Evolutionary conservation across 2,329 filamentous ascomycete species (phyloP), one percentile per base, ranked within the genome.

Genomic region (Calonectria leucothoes): DNA sequence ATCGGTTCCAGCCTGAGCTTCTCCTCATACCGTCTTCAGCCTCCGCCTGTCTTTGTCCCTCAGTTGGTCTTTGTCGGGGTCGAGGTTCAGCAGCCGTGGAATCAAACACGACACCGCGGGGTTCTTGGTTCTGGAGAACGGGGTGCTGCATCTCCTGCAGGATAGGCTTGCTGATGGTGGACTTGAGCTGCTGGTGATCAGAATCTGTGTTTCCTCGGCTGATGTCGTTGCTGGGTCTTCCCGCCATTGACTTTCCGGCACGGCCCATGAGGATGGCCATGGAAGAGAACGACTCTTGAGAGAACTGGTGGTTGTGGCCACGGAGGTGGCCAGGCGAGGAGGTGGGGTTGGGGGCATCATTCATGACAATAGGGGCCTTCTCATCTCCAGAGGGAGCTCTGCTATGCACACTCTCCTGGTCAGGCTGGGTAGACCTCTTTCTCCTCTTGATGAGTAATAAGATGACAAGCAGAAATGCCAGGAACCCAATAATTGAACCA

Each of bases 401-500:
- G 72, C 83, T 83, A 77, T 84, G 84, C 57, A 86, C 82, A 49
- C 84, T 81, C 72, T 87, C 87, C 14, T 86, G 87, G 85, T 71
- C 90, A 88, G 17, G 84, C 35, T 77, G 74, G 11, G 61, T 87
- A 20, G 84, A 85, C 72, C 90, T 89, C 48, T 90, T 91, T 77
- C 90, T 81, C 25, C 82, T 82, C 52, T 83, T 80, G 14, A 86
- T 68, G 11, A 94, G 87, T 65, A 97, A 86, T 25, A 98, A 88
- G n/a, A 95, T 82, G 1, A 94, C 82, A 31, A 94, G 88, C n/a
- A 97, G 86, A 8, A 98, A 82, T 0, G 92, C 85, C 25, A 93
- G 92, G 66, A 95, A 86, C 23, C 94, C 95, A 66, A 94, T 90
- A 27, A 98, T 92, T n/a, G 93, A 92, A 15, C 96, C 95, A 1